Evolutionary conservation across 495 filamentous ascomycete species (phyloP), one percentile per base, ranked within the genome.

Genomic region (Amniculicola lignicola): DNA sequence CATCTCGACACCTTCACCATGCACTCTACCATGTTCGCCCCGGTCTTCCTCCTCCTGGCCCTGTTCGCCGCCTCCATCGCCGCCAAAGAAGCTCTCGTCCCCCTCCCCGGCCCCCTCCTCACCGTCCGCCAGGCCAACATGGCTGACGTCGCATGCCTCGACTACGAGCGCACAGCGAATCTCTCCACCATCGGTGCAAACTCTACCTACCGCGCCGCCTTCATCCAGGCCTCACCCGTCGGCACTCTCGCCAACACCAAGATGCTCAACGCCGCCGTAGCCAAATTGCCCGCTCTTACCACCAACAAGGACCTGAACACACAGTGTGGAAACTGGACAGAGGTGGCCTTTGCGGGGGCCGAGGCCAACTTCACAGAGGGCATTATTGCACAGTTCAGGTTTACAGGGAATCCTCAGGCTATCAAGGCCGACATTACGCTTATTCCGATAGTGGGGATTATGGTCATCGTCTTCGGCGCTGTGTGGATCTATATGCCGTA

Each of bases 181-280:
- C 50, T 60, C 31, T 55, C 51, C 40, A 49, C 44, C 23, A 67
- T 74, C 51, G 68, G 64, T 39, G 18, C 53, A 39, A 73, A 72
- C 63, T 50, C 58, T 31, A 67, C 70, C 38, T 70, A 67, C 37
- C 70, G 70, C 38, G 50, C 61, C 9, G 63, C 68, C 6, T 73
- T 66, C 68, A 35, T 69, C 18, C 64, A 63, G 22, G 55, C 62
- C 5, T 66, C 68, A 14, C 51, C 51, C 15, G 23, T 64, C 28
- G 71, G 71, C 27, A 68, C 67, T 14, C 61, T 66, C 36, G 33
- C 52, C 24, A 51, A 69, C 21, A 49, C 50, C 15, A 33, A 18
- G 9, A 69, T 74, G 49, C 40, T 74, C 4, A 63, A 71, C 39
- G 49, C 52, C 6, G 62, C 69, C 27, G 53, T 50, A 16, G 53